Base-by-base conservation (phyloP, 148 eudicot genomes). In the Rhododendron ovatum region DNA sequence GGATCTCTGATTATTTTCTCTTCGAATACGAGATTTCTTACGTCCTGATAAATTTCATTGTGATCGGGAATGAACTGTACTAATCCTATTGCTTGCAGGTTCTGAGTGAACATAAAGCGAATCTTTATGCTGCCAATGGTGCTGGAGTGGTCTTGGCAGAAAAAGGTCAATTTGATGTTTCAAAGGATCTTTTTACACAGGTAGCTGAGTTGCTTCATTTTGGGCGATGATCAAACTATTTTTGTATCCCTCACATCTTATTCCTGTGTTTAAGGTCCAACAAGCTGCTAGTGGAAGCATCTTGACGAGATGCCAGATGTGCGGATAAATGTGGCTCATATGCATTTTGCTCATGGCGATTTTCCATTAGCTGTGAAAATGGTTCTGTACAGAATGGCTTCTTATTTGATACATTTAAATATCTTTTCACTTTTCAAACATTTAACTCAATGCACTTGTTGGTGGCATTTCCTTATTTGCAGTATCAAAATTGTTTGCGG, bases 261-360 rank as follows among this genome's bases (percentile, higher is more conserved):
- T n/a, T 45, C 33, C 55, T 53, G 76, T 79, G 33, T 83, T 88
- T 30, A 91, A 97, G 99, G 99, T 95, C 69, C 98, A 93, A 89
- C 98, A 97, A 94, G 99, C 98, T 86, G 95, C 97, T 71, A 97
- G 96, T 91, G 96, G 98, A 89, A 93, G 92, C 83, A 90, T 87
- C 83, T 93, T 83, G 91, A 92, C 69, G 98, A 93, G 92, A 95
- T 95, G 98, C 99, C 99, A 74, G 98, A 94, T 91, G 98, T 94
- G 86, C 93, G 98, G 99, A 95, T 97, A 85, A 97, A 97, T 87
- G 84, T 97, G 94, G 99, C 98, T 82, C 99, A 97, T 89, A 96
- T 97, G 90, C 91, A 95, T 89, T 97, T 97, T 90, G 98, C 99
- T 85, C 96, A 95, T 90, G 99, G 99, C 73, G 93, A 93, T 76